phyloP scores from a whole-genome alignment of 2,329 filamentous ascomycete species.

The Curvularia hawaiiensis region DNA sequence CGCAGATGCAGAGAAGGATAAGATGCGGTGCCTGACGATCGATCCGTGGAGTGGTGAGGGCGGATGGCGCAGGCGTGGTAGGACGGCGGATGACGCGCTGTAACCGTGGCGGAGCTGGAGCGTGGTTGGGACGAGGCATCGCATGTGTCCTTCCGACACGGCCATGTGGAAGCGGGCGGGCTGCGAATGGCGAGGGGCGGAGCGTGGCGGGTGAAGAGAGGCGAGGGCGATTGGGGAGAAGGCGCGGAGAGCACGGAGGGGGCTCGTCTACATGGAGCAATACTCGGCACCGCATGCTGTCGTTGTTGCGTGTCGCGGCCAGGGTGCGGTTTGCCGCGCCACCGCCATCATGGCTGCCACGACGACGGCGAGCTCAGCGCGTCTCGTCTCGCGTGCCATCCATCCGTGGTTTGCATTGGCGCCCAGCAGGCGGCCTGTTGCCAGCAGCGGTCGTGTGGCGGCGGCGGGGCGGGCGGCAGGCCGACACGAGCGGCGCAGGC shows the following conservation, averaged over 20 bases:
- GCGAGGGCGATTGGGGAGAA: background rate
- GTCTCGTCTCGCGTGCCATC: too few relatives aligned
- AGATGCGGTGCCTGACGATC: constrained; percentile 19
- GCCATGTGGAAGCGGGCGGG: background rate
- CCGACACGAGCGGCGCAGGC: background rate
- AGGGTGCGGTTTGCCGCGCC: background rate
- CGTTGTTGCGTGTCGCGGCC: background rate
- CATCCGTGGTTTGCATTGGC: too few relatives aligned
- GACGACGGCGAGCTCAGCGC: too few relatives aligned
- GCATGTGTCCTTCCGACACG: background rate
- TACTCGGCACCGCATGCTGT: background rate
- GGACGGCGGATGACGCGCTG: constrained; percentile 14
- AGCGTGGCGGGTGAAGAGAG: background rate
- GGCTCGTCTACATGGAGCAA: background rate
- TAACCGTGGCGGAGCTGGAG: constrained; percentile 12
- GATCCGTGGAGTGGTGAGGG: constrained; percentile 5
- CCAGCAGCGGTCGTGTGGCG: too few relatives aligned
- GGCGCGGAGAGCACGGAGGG: background rate
- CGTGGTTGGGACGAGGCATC: background rate
- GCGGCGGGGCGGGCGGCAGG: background rate
- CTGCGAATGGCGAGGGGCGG: background rate
- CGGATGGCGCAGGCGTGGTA: constrained; percentile 4
- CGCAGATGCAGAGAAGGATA: too few relatives aligned
- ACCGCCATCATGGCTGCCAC: too few relatives aligned
- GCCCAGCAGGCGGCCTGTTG: too few relatives aligned